Evolutionary conservation across 2,329 filamentous ascomycete species (phyloP), one percentile per base, ranked within the genome.

Genomic region (Aspergillus brasiliensis): DNA sequence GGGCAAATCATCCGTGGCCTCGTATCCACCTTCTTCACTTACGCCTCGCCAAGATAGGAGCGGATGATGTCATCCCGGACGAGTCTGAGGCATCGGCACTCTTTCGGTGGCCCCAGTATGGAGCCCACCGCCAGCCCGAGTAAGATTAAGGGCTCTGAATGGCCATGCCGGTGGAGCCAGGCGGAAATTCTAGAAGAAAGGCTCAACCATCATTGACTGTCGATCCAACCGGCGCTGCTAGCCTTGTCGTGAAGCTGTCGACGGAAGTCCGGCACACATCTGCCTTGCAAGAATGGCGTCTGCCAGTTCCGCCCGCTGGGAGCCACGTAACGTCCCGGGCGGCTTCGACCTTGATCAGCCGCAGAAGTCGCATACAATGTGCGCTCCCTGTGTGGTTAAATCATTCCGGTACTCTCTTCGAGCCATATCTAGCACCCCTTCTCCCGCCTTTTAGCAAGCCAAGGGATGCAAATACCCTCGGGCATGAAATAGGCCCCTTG

Each of bases 21-120:
- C 40, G 46, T 54, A 40, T 23, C 51, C 51, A 54, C 52, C 52
- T 5, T 27, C 25, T 31, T 17, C 23, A 49, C 25, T 46, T 42
- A 44, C 52, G 38, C 38, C 52, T 46, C 25, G 52, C 40, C 52
- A 55, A 55, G 52, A 17, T 44, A 25, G 31, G 40, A 55, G 38
- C 40, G 52, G 52, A 62, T 62, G 60, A 62, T 58, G 57, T 62
- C 60, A 62, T 56, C 42, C 48, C 51, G 51, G 37, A 31, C 51
- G 40, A 54, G 15, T 54, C 23, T 54, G 51, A 44, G 52, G 52
- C 52, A 23, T 25, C 52, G 38, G 52, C 27, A 46, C 19, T 19
- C n/a, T 31, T 42, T 25, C 37, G 51, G 51, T 58, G 59, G 59
- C 19, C 27, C 57, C 17, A 52, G 25, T 19, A 17, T 42, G 40